These are phyloP conservation scores for Lichtheimia hyalospora DNA, from an alignment of 371 early-diverging fungal species.

Conservation along the genomic window DNA sequence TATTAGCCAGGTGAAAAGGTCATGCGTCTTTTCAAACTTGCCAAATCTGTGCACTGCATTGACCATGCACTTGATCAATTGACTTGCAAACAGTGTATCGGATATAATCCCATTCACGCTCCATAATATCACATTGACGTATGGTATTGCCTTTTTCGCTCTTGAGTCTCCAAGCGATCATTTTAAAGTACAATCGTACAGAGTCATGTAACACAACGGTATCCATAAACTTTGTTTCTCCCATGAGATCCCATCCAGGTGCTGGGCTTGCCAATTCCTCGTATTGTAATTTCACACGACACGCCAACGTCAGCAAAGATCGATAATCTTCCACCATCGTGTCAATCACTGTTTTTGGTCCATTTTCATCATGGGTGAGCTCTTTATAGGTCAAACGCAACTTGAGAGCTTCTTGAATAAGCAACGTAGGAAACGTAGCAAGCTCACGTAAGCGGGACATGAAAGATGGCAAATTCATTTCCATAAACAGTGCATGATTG, in stretches of 20 bases:
- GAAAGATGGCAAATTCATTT: constrained; percentile 70
- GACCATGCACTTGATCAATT: constrained; percentile 71
- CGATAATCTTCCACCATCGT: constrained; percentile 82
- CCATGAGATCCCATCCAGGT: constrained; percentile 69
- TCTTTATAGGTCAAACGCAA: constrained; percentile 73
- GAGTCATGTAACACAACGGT: constrained; percentile 69
- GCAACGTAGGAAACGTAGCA: constrained; percentile 73
- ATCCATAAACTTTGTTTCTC: constrained; percentile 50
- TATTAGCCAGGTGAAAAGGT: background rate
- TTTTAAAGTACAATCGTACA: constrained; percentile 74
- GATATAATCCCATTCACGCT: constrained; percentile 80
- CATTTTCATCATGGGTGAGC: constrained; percentile 52
- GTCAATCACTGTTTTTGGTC: constrained; percentile 71
- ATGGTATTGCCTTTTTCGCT: constrained; percentile 57
- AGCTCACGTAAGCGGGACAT: constrained; percentile 66
- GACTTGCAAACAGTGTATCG: constrained; percentile 58
- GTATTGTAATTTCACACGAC: constrained; percentile 71
- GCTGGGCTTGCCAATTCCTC: constrained; percentile 62
- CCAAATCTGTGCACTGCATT: constrained; percentile 79
- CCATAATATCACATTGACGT: constrained; percentile 78
- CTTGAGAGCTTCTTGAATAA: constrained; percentile 79
- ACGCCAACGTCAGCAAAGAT: constrained; percentile 67
- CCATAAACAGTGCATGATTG: constrained; percentile 59
- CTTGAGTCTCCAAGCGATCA: constrained; percentile 71
- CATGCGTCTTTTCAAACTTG: constrained; percentile 20